Conservation (phyloP, 116 monocot species). For the Zostera marina region DNA sequence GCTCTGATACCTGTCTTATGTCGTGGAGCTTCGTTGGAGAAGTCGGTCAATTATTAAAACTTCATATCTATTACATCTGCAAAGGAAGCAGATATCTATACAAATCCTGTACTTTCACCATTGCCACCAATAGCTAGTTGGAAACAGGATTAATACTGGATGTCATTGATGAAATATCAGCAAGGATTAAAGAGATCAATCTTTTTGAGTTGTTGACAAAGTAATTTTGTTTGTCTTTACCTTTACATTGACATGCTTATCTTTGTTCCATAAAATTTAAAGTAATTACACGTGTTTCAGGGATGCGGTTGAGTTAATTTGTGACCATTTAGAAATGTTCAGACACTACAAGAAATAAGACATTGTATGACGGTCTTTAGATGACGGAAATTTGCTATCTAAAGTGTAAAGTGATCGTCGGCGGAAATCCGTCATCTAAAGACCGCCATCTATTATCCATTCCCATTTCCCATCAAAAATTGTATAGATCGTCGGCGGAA, state of each 20-base stretch:
- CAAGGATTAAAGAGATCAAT: too few relatives aligned
- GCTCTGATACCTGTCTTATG: conserved; percentile 62
- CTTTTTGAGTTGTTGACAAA: conserved; percentile 89
- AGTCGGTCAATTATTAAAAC: conserved; percentile 20
- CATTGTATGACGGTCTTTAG: too few relatives aligned
- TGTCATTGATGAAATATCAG: conserved; percentile 76
- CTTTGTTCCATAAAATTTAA: too few relatives aligned
- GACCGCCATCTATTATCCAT: too few relatives aligned
- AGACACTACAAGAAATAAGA: too few relatives aligned
- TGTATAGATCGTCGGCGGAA: too few relatives aligned
- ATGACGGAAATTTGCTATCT: background rate
- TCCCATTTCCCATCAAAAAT: too few relatives aligned
- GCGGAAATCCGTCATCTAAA: conserved; percentile 79
- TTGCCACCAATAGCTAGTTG: conserved; percentile 28
- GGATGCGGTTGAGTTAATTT: too few relatives aligned
- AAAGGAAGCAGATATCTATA: conserved; percentile 47
- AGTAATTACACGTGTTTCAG: too few relatives aligned
- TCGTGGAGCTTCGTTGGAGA: too few relatives aligned
- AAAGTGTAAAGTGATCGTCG: conserved; percentile 19
- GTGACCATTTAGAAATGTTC: too few relatives aligned
- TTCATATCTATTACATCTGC: conserved; percentile 50
- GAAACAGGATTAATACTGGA: conserved; percentile 77
- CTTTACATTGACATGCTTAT: background rate
- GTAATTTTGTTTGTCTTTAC: conserved; percentile 18
- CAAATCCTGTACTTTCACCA: conserved; percentile 41